Conservation (phyloP, 2,329 filamentous ascomycete species). For the Talaromyces sp. region DNA sequence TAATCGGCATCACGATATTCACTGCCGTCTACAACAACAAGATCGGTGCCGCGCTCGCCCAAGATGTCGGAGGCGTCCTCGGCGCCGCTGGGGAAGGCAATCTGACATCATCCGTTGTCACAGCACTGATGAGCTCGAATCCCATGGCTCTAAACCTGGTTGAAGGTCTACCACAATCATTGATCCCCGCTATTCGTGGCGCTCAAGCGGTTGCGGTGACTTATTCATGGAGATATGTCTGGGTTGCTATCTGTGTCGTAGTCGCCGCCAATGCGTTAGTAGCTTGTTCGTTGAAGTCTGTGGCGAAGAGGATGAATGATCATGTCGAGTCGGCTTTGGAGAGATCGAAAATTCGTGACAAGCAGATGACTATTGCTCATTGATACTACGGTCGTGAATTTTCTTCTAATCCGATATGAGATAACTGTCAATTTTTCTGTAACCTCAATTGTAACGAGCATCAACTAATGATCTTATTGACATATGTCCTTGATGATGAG, state of each 20-base stretch:
- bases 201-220: neutral
- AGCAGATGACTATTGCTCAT: neutral
- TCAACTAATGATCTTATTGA: too few relatives aligned
- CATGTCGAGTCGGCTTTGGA: slow-evolving; percentile 11
- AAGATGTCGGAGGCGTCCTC: neutral
- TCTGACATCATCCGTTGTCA: neutral
- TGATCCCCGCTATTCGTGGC: neutral
- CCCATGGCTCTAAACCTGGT: neutral
- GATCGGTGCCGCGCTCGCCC: neutral
- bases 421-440: too few relatives aligned
- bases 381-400: neutral
- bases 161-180: neutral
- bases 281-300: slow-evolving; percentile 2
- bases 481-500: too few relatives aligned
- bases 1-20: neutral
- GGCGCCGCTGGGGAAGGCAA: neutral
- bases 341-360: neutral
- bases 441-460: too few relatives aligned
- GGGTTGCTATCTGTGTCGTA: neutral
- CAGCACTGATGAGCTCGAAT: neutral
- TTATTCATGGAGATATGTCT: neutral
- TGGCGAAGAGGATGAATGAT: slow-evolving; percentile 6
- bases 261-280: slow-evolving; percentile 3
- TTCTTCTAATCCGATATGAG: too few relatives aligned
- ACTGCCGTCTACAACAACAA: neutral